phyloP scores from a whole-genome alignment of 75 land plant species.

The Pinus tabuliformis region DNA sequence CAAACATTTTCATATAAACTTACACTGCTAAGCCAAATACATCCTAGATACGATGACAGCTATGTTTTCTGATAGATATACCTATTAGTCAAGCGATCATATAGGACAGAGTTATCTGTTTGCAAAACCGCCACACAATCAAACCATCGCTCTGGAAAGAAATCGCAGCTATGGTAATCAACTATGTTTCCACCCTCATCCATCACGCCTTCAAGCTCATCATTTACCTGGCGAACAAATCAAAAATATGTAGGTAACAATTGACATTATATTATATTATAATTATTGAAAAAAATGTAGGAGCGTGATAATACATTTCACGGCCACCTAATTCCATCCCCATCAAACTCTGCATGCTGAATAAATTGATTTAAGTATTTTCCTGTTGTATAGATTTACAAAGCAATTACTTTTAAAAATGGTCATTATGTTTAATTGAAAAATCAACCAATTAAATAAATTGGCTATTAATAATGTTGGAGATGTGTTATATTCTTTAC shows the following conservation, averaged over 20 bases:
- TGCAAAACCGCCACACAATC: conserved; percentile 89
- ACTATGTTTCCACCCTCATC: conserved; percentile 82
- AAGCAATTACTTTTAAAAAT: no score
- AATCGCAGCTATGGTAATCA: conserved; percentile 90
- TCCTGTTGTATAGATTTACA: no score
- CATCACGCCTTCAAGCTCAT: conserved; percentile 89
- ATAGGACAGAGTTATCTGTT: conserved; percentile 78
- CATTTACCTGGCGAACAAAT: conserved; percentile 56
- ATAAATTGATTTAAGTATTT: no score
- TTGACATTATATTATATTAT: not conserved
- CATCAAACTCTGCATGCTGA: no score
- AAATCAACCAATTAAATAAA: no score
- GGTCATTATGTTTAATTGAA: no score
- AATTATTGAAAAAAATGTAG: no score
- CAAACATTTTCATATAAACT: not conserved
- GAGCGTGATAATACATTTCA: no score
- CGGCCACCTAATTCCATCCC: no score
- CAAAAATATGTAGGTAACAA: not conserved
- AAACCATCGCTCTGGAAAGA: conserved; percentile 97
- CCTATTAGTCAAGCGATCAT: conserved; percentile 83
- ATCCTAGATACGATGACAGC: not conserved
- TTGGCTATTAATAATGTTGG: no score
- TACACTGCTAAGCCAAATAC: not conserved
- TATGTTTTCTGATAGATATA: conserved; percentile 13
- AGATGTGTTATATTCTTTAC: no score